Conservation (phyloP, 1,284 basidiomycete genomes). For the Heterobasidion irregulare region DNA sequence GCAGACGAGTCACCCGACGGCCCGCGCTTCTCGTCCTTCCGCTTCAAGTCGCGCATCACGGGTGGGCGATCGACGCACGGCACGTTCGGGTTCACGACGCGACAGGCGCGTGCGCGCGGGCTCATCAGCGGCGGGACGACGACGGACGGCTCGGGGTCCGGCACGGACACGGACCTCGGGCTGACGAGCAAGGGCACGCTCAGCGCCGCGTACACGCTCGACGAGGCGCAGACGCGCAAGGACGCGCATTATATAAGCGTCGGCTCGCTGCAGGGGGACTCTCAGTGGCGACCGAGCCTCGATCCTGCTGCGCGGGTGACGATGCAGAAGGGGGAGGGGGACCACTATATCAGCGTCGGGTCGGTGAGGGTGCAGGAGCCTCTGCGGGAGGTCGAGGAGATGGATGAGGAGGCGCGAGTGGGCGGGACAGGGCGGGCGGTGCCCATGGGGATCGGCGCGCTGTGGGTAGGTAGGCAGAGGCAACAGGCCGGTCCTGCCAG, state of each 20-base stretch:
- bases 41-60: slow-evolving; percentile 9
- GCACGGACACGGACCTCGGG: neutral
- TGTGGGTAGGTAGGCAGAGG: neutral
- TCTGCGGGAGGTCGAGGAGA: neutral
- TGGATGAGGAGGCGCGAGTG: neutral
- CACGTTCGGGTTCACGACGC: neutral
- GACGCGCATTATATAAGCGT: slow-evolving; percentile 3
- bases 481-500: neutral
- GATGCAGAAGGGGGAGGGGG: neutral
- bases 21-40: slow-evolving; percentile 11
- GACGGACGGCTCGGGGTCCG: neutral
- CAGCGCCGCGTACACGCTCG: neutral
- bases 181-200: neutral
- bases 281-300: neutral
- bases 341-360: slow-evolving; percentile 3
- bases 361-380: slow-evolving; percentile 1
- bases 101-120: neutral
- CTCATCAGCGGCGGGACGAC: neutral
- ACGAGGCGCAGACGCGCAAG: neutral
- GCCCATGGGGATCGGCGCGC: neutral
- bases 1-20: slow-evolving; percentile 9
- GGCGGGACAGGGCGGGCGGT: neutral
- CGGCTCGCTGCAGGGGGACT: slow-evolving; percentile 4
- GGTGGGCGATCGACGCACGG: neutral
- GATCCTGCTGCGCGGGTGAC: neutral